A percentile compares a stretch with the other conserved stretches of the same genome.
Evolutionary conservation across 1,284 basidiomycete species (phyloP).

Genomic region (Peniophora sp.): DNA sequence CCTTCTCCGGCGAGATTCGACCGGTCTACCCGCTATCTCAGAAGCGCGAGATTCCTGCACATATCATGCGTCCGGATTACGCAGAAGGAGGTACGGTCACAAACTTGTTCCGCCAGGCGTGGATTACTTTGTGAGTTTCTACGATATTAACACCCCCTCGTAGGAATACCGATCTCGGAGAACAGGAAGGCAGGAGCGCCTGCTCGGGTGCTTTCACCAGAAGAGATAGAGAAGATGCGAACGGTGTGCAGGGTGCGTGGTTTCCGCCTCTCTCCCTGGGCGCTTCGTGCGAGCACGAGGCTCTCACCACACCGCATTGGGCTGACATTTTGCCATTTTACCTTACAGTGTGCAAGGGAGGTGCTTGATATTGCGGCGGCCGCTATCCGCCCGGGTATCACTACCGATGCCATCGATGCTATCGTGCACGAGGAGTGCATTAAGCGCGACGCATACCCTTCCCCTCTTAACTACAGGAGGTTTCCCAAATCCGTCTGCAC

Average conservation of each 20-base stretch:
- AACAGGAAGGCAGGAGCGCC: slow-evolving; percentile 48
- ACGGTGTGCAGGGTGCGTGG: slow-evolving; percentile 62
- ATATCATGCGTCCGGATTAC: slow-evolving; percentile 78
- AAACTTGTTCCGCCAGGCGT: slow-evolving; percentile 17
- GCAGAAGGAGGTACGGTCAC: slow-evolving; percentile 54
- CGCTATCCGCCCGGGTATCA: slow-evolving; percentile 81
- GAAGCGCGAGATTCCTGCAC: slow-evolving; percentile 59
- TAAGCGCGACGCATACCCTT: slow-evolving; percentile 90
- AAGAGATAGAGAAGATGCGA: slow-evolving; percentile 78
- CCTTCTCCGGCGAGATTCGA: slow-evolving; percentile 64
- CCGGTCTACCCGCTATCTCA: slow-evolving; percentile 74
- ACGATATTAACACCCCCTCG: slow-evolving; percentile 10
- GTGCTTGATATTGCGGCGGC: slow-evolving; percentile 88
- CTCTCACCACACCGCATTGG: background rate
- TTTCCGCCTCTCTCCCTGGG: background rate
- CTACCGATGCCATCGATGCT: slow-evolving; percentile 92
- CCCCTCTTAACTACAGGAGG: slow-evolving; percentile 86
- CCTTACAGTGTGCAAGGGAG: slow-evolving; percentile 74
- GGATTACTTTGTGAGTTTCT: slow-evolving; percentile 19
- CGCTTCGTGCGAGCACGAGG: background rate
- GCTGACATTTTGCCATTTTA: slow-evolving; percentile 5
- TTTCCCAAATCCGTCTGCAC: slow-evolving; percentile 98
- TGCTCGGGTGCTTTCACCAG: slow-evolving; percentile 51
- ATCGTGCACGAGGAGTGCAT: slow-evolving; percentile 94
- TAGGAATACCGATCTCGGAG: slow-evolving; percentile 62